Evolutionary conservation across 805 yeast genomes (phyloP), one percentile per base, ranked within the genome.

Genomic region (Metschnikowia lochheadii): DNA sequence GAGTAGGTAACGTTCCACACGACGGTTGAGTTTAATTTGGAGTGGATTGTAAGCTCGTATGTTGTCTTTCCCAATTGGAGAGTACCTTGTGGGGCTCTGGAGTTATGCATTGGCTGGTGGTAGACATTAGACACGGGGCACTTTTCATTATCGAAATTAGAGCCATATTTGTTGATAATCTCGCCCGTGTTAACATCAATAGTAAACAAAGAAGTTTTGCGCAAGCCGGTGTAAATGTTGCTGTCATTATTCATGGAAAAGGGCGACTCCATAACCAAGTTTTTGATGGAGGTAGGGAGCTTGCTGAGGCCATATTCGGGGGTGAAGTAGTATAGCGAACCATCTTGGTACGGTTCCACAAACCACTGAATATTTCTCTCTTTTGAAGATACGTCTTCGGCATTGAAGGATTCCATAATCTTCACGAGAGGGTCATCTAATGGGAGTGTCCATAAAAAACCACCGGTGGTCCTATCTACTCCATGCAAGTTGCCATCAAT

Each of bases 401-500:
- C 33, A 21, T 43, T 40, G 23, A 36, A 36, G 6, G 59, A 48
- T 3, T 51, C 53, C 53, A 58, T 66, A 5, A 73, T 75, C 31
- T 69, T 66, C 10, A 86, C 88, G 48, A 87, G 68, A 0, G 95
- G 85, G 2, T 77, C 79, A 17, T 79, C 80, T 2, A 87, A 82
- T 4, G 81, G 79, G 2, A 90, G 66, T 0, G 89, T 77, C 98
- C 98, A 91, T 14, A 85, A 62, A 8, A 84, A 64, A 23, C 80
- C 80, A 1, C 98, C 98, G 0, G 86, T 81, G 45, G 79, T 73
- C 53, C 97, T 73, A 56, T 84, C 82, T 8, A 90, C 67, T 0
- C 94, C 96, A 63, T 89, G 94, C 8, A 91, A 65, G 29, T 87
- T 84, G 1, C 97, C 98, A 61, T 92, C 96, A 1, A 90, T 78